Conservation (phyloP, 2,329 filamentous ascomycete species). For the Cucurbitaria berberidis region DNA sequence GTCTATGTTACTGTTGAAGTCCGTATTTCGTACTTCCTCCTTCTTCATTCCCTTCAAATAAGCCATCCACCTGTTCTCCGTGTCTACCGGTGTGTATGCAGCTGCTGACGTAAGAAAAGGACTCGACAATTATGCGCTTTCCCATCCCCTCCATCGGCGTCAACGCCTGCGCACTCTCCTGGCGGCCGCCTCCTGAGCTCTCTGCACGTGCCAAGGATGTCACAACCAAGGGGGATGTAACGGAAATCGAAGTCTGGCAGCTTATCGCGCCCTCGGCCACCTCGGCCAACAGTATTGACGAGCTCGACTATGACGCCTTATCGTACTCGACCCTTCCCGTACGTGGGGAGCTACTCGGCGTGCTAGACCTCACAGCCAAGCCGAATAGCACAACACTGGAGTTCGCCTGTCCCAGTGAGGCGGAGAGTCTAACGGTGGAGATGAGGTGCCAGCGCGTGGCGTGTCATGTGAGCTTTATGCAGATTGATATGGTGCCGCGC, state of each 20-base stretch:
- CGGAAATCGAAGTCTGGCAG: conserved; percentile 11
- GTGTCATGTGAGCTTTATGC: conserved; percentile 7
- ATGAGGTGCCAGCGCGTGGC: conserved; percentile 6
- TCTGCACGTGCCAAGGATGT: conserved; percentile 6
- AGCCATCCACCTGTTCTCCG: too few species aligned
- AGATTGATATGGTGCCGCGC: conserved; percentile 11
- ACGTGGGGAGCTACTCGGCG: conserved; percentile 10
- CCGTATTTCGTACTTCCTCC: too few species aligned
- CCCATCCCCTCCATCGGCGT: not conserved
- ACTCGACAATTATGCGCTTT: conserved; percentile 7
- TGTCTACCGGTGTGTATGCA: too few species aligned
- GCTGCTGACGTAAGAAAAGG: too few species aligned
- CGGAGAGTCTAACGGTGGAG: conserved; percentile 6
- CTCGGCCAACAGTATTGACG: conserved; percentile 1
- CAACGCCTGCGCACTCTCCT: conserved; percentile 5
- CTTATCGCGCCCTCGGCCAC: conserved; percentile 5
- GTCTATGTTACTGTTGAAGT: conserved; percentile 13
- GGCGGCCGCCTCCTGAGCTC: conserved; percentile 9
- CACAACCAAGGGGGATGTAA: conserved; percentile 9
- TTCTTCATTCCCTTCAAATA: too few species aligned
- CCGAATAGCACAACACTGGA: conserved; percentile 12
- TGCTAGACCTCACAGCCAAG: conserved; percentile 6
- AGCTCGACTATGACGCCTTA: conserved; percentile 10
- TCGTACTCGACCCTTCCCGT: conserved; percentile 8
- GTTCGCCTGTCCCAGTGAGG: conserved; percentile 7